Evolutionary conservation across 2,329 filamentous ascomycete species (phyloP).

Genomic region (Tolypocladium tropicale): DNA sequence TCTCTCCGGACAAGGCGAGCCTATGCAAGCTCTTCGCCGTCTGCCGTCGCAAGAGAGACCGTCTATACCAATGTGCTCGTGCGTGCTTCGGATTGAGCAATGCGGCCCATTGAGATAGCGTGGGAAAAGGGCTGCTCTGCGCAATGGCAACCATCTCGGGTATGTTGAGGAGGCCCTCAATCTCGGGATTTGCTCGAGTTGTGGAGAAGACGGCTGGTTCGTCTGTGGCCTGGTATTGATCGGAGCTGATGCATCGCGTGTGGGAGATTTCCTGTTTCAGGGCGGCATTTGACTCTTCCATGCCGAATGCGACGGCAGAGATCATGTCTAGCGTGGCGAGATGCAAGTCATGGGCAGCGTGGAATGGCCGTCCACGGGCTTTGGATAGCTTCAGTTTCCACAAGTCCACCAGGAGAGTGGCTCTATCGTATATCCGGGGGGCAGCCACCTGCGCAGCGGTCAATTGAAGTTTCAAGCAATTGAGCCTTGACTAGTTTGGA

Average conservation of each 20-base stretch:
- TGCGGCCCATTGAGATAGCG: slow-evolving; percentile 10
- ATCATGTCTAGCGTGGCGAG: slow-evolving; percentile 24
- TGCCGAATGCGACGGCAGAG: slow-evolving; percentile 21
- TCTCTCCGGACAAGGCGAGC: slow-evolving; percentile 4
- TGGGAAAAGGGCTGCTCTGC: slow-evolving; percentile 11
- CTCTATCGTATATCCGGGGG: slow-evolving; percentile 22
- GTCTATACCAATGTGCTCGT: slow-evolving; percentile 13
- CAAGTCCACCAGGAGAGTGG: slow-evolving; percentile 18
- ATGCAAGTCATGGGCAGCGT: slow-evolving; percentile 19
- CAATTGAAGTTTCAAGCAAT: too few relatives aligned
- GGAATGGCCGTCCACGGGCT: slow-evolving; percentile 19
- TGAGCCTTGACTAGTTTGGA: neutral
- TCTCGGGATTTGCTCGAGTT: slow-evolving; percentile 8
- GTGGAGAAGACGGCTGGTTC: slow-evolving; percentile 8
- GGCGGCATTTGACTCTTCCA: slow-evolving; percentile 10
- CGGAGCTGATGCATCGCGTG: slow-evolving; percentile 1
- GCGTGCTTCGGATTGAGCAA: slow-evolving; percentile 14
- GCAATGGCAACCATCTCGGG: slow-evolving; percentile 14
- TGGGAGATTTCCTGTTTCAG: slow-evolving; percentile 8
- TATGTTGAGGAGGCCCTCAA: slow-evolving; percentile 12
- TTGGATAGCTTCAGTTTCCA: slow-evolving; percentile 21
- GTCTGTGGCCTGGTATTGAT: neutral
- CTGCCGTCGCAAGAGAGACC: slow-evolving; percentile 11
- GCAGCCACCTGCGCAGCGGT: slow-evolving; percentile 18
- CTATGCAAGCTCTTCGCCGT: slow-evolving; percentile 10